Conservation (phyloP, 495 filamentous ascomycete species). For the Neurospora sp. region DNA sequence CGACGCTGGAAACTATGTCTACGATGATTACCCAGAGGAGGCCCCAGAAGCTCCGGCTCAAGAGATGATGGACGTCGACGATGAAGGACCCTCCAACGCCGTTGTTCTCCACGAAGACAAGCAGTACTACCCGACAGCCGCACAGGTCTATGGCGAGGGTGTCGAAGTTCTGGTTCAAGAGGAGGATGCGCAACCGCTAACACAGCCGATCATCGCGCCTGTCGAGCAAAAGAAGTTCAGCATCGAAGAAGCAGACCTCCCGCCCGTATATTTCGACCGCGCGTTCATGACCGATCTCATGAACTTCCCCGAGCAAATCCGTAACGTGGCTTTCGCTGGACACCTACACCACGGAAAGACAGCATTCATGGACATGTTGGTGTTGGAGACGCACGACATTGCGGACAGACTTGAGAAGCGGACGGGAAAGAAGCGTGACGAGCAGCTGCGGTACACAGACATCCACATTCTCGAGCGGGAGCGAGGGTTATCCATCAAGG, state of each 20-base stretch:
- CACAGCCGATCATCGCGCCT: conserved; percentile 87
- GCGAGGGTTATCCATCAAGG: conserved; percentile 85
- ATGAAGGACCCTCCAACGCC: conserved; percentile 91
- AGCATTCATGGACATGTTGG: conserved; percentile 96
- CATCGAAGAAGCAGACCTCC: conserved; percentile 82
- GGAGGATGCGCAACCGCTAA: conserved; percentile 88
- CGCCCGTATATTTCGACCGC: conserved; percentile 75
- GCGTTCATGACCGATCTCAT: conserved; percentile 90
- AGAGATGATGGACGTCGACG: conserved; percentile 90
- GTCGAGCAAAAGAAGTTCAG: conserved; percentile 92
- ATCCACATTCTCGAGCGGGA: conserved; percentile 80
- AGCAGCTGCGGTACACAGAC: conserved; percentile 92
- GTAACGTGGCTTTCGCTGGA: conserved; percentile 84
- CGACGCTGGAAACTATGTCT: conserved; percentile 65
- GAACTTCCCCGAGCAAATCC: conserved; percentile 87
- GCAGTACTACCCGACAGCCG: conserved; percentile 95
- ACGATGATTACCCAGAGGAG: conserved; percentile 63
- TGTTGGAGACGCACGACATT: conserved; percentile 87
- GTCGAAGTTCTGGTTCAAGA: conserved; percentile 96
- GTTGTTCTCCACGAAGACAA: conserved; percentile 97
- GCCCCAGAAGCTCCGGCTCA: conserved; percentile 55
- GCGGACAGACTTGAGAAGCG: conserved; percentile 65
- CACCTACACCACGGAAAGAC: conserved; percentile 98
- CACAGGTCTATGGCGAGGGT: conserved; percentile 86
- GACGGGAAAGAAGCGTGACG: conserved; percentile 71